Base-by-base conservation (phyloP, 352 stramenopile species). In the Globisporangium abappressorium region DNA sequence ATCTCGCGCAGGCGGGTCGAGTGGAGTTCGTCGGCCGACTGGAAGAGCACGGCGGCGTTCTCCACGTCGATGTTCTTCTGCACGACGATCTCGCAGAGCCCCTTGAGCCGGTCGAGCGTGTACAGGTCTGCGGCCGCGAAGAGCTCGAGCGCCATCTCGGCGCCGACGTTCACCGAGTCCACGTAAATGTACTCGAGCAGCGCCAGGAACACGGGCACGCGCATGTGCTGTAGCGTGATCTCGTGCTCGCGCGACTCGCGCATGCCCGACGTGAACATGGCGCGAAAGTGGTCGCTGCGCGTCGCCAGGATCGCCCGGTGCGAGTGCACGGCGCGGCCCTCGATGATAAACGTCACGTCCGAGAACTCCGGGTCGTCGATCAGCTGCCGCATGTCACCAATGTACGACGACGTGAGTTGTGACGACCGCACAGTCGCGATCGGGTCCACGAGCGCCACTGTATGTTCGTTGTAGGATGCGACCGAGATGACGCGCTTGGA, bases 381-480 rank as follows among this genome's bases (percentile, higher is more conserved):
- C 47, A 98, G 80, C 54, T 94, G 82, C 61, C 91, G 78, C 89
- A 98, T 95, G 68, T 98, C 89, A n/a, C 79, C 76, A 46, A 93
- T 63, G 59, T 95, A 95, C 53, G 89, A 94, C 62, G 88, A 97
- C 46, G 81, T 94, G 22, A 95, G 73, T 65, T 93, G 76, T 20
- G 82, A 92, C 22, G 87, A 81, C 26, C 84, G 87, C n/a, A 92
- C 69, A 12, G 81, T 91, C 14, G 84, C 88, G 57, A 93, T 75
- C 1, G 89, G 87, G 43, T 97, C 88, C 41, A 94, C 92, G 2
- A 99, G 80, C 30, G 93, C 95, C 4, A 98, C 92, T 5, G 96
- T 99, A 77, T 99, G 96, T 65, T 99, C 96, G 68, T 99, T 99
- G 84, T 99, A 99, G n/a, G 94, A 98, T 26, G 96, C 95, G 9